A percentile compares a stretch with the other conserved stretches of the same genome.
Evolutionary conservation across 768 basidiomycete species (phyloP).

Genomic region (Cystobasidium onofrii): DNA sequence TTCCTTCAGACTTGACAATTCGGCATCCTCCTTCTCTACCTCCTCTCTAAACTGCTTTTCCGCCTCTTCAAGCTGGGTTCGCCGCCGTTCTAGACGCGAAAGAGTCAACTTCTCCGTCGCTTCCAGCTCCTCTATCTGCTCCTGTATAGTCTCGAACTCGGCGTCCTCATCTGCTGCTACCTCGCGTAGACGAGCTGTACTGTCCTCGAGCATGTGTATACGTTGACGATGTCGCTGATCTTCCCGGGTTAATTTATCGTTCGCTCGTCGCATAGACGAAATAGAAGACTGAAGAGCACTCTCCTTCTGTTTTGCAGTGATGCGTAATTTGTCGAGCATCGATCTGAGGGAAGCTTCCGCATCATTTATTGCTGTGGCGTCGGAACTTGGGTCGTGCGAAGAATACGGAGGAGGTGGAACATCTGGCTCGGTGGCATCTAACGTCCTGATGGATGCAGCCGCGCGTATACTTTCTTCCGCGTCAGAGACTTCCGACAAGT

Average conservation of each 20-base stretch:
- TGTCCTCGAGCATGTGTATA: conserved; percentile 33
- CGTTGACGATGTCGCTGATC: conserved; percentile 29
- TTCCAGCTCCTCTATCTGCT: conserved; percentile 13
- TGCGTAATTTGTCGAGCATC: conserved; percentile 20
- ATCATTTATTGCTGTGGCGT: background rate
- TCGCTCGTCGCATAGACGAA: conserved; percentile 21
- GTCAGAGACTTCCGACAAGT: background rate
- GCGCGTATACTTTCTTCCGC: background rate
- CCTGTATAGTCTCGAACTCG: background rate
- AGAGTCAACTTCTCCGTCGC: background rate
- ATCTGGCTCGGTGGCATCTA: conserved; percentile 27
- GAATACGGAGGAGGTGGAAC: conserved; percentile 34
- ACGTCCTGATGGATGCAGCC: background rate
- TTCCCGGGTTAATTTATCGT: conserved; percentile 31
- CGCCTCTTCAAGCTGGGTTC: background rate
- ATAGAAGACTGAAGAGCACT: conserved; percentile 23
- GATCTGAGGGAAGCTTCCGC: conserved; percentile 8
- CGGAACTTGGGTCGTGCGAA: conserved; percentile 29
- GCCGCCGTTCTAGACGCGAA: conserved; percentile 9
- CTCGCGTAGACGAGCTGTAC: conserved; percentile 27
- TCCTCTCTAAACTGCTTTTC: conserved; percentile 19
- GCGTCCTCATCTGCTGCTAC: conserved; percentile 27
- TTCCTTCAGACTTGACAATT: background rate
- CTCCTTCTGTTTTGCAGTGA: conserved; percentile 26
- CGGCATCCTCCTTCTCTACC: conserved; percentile 27